Percentiles rank a stretch among this genome's conserved stretches.
Conservation (phyloP, 2,329 filamentous ascomycete genomes). For the Calonectria pauciramosa region DNA sequence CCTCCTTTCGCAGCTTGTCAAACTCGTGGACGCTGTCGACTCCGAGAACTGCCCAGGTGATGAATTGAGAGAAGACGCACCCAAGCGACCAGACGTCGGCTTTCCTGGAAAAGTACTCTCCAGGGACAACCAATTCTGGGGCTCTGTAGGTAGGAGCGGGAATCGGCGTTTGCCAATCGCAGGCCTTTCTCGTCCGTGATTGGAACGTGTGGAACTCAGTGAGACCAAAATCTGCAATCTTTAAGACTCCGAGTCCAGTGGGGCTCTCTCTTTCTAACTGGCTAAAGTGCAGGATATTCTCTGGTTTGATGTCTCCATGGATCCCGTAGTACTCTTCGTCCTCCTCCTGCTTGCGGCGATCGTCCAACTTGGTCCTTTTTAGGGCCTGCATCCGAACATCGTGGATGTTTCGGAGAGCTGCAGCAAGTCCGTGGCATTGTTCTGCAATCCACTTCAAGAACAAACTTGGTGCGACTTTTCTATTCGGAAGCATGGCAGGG, state of each 20-base stretch:
- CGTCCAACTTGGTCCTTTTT: neutral
- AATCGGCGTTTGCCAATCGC: neutral
- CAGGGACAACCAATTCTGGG: conserved; percentile 11
- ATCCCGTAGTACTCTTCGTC: conserved; percentile 18
- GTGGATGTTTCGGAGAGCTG: conserved; percentile 1
- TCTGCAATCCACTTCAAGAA: conserved; percentile 15
- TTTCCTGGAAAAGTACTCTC: conserved; percentile 8
- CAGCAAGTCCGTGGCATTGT: neutral
- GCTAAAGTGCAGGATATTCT: conserved; percentile 34
- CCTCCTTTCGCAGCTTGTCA: neutral
- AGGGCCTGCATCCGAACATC: neutral
- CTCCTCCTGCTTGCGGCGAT: neutral
- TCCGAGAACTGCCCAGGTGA: conserved; percentile 22
- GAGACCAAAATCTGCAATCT: conserved; percentile 28
- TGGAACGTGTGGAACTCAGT: neutral
- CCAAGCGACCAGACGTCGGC: conserved; percentile 28
- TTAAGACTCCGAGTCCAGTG: conserved; percentile 4
- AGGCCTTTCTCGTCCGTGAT: neutral
- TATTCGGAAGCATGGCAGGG: neutral
- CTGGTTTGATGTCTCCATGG: conserved; percentile 34
- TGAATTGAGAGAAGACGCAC: conserved; percentile 30
- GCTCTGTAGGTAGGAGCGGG: conserved; percentile 4
- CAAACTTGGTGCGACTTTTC: neutral
- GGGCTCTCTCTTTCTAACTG: neutral
- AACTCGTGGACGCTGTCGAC: conserved; percentile 9